Conservation (phyloP, 768 basidiomycete species). For the Hysterangium stoloniferum region DNA sequence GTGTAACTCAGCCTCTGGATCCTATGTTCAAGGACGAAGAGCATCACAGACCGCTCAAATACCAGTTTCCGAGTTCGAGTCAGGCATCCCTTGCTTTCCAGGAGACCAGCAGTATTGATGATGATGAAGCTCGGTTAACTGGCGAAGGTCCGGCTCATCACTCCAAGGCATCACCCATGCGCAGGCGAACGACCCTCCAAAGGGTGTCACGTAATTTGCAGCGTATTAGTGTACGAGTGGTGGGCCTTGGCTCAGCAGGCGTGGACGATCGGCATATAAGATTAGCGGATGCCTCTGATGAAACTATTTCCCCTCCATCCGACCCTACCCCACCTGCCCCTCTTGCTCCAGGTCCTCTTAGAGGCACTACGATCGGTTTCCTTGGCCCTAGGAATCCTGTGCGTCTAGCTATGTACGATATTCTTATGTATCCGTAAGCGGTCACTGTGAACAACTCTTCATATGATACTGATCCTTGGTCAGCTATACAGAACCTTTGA, state of each 20-base stretch:
- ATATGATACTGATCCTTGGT: not conserved
- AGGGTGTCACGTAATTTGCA: slow-evolving; percentile 49
- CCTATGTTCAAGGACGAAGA: slow-evolving; percentile 4
- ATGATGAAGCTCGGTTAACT: slow-evolving; percentile 9
- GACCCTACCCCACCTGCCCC: not conserved
- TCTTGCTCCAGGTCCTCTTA: slow-evolving; percentile 33
- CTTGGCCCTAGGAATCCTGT: slow-evolving; percentile 63
- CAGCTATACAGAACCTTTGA: slow-evolving; percentile 82
- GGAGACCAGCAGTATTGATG: slow-evolving; percentile 3
- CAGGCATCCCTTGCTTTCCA: slow-evolving; percentile 4
- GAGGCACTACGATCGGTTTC: slow-evolving; percentile 72
- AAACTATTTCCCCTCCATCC: not conserved
- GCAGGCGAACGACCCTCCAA: slow-evolving; percentile 38
- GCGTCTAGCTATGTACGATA: slow-evolving; percentile 54
- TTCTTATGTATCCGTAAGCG: slow-evolving; percentile 67
- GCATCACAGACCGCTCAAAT: slow-evolving; percentile 2
- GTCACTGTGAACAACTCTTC: slow-evolving; percentile 1
- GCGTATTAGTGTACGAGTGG: slow-evolving; percentile 71
- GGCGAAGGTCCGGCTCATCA: not conserved
- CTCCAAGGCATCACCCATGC: not conserved
- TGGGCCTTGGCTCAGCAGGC: slow-evolving; percentile 60
- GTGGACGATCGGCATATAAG: slow-evolving; percentile 34
- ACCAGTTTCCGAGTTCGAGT: slow-evolving; percentile 7
- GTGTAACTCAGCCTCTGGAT: not conserved
- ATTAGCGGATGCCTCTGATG: not conserved